Conservation (phyloP, 1,284 basidiomycete genomes). For the Hortiboletus rubellus region DNA sequence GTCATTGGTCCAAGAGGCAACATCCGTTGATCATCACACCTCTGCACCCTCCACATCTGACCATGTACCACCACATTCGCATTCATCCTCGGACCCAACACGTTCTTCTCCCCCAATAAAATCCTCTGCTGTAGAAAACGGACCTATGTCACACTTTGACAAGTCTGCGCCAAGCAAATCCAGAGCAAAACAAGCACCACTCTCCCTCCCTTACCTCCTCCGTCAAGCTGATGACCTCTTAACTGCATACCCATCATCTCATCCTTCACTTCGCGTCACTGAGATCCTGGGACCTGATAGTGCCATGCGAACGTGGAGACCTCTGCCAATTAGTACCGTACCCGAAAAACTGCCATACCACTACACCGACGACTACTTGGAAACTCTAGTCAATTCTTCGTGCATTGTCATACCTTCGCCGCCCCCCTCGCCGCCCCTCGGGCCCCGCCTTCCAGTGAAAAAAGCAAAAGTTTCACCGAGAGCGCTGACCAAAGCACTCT, state of each 20-base stretch:
- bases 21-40: conserved; percentile 2
- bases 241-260: conserved; percentile 44
- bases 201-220: conserved; percentile 46
- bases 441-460: conserved; percentile 11
- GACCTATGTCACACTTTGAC: conserved; percentile 29
- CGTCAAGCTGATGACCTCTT: conserved; percentile 46
- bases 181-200: conserved; percentile 27
- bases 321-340: conserved; percentile 13
- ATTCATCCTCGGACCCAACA: conserved; percentile 1
- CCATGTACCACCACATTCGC: background rate
- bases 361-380: conserved; percentile 53
- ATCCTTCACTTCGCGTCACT: conserved; percentile 49
- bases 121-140: conserved; percentile 6
- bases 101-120: background rate
- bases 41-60: background rate
- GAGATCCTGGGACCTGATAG: conserved; percentile 72
- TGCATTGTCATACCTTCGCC: conserved; percentile 54
- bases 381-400: conserved; percentile 59
- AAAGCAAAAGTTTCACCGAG: conserved; percentile 15
- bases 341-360: conserved; percentile 15
- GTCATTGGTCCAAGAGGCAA: background rate
- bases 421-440: conserved; percentile 24
- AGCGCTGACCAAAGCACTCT: conserved; percentile 26
- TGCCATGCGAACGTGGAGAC: conserved; percentile 39
- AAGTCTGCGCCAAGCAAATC: conserved; percentile 6